Percentiles rank a stretch among this genome's conserved stretches.
Conservation (phyloP, 306 rosid species). For the peach (Prunus persica) region Prunus_persica_NCBIv2 NC_034009.1:26110501-26111000, state of each 20-base stretch:
- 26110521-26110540: constrained; percentile 11
- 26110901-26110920: constrained; percentile 42
- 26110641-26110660: constrained; percentile 3
- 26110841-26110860: constrained; percentile 89
- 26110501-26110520: not conserved
- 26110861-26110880: constrained; percentile 86
- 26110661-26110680: constrained; percentile 3
- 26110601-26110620: constrained; percentile 3
- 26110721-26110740: constrained; percentile 5
- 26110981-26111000: not conserved
- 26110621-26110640: constrained; percentile 5
- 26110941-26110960: constrained; percentile 93
- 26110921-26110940: constrained; percentile 31
- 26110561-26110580: constrained; percentile 1
- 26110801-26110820: constrained; percentile 67
- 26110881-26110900: constrained; percentile 69
- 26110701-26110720: not conserved
- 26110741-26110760: constrained; percentile 96
- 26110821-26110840: constrained; percentile 69
- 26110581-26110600: constrained; percentile 1
- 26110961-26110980: constrained; percentile 14
- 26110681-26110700: constrained; percentile 8
- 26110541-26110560: constrained; percentile 7
- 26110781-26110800: constrained; percentile 69
- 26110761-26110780: constrained; percentile 74